Conservation (phyloP, 1,139 yeast species). For the Yamadazyma conglobata region DNA sequence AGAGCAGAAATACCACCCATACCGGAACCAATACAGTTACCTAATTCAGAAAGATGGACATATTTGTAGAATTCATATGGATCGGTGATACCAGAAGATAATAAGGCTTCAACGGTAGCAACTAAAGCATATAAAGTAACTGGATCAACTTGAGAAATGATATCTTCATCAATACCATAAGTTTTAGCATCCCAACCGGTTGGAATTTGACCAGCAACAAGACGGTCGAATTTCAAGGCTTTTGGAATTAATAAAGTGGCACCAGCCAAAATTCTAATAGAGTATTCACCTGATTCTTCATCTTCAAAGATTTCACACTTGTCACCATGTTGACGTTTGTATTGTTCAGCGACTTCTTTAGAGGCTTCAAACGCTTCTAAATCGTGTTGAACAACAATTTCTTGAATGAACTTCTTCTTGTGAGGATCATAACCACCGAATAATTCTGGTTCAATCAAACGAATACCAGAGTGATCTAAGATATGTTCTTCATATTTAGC, state of each 20-base stretch:
- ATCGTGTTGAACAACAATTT: constrained; percentile 93
- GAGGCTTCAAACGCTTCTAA: constrained; percentile 94
- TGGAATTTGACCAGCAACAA: constrained; percentile 98
- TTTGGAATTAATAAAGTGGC: constrained; percentile 90
- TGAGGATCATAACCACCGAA: constrained; percentile 93
- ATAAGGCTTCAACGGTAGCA: constrained; percentile 90
- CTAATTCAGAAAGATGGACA: constrained; percentile 96
- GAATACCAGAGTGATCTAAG: constrained; percentile 91
- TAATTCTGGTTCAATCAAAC: constrained; percentile 93
- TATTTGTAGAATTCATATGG: constrained; percentile 98
- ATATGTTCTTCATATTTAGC: constrained; percentile 84
- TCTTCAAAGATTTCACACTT: constrained; percentile 89
- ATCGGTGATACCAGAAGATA: constrained; percentile 92
- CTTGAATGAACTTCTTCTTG: constrained; percentile 90
- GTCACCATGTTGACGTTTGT: constrained; percentile 90
- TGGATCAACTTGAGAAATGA: constrained; percentile 92
- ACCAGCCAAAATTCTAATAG: constrained; percentile 88
- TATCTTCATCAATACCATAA: constrained; percentile 93
- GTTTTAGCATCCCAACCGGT: constrained; percentile 96
- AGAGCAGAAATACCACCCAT: constrained; percentile 98
- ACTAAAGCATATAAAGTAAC: constrained; percentile 90
- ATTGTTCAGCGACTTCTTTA: constrained; percentile 88
- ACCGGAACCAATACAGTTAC: constrained; percentile 99
- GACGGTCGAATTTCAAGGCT: constrained; percentile 91
- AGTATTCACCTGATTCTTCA: constrained; percentile 86